Base-by-base conservation (phyloP, 176 grass and related monocot species). In the Canna indica region DNA sequence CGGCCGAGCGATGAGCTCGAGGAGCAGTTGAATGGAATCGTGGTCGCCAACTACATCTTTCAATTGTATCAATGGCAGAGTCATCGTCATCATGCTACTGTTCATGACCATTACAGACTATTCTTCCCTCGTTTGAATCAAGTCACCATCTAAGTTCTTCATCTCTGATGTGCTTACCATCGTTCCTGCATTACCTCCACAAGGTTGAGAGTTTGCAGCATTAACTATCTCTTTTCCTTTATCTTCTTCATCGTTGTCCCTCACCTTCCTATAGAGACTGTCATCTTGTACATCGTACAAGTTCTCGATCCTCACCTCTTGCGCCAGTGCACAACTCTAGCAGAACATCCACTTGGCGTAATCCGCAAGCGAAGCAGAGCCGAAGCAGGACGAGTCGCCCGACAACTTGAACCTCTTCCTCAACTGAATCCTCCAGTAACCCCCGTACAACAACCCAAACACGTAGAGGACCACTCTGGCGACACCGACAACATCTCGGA, bases 361-460 rank as follows among this genome's bases (percentile, higher is more conserved):
- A 32, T 73, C 71, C 0, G 52, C 27, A 0, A 27, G 30, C 10
- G 70, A 14, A n/a, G 70, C 30, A 20, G 47, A 54, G 10, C 70
- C 47, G 20, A 27, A 38, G 32, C 70, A 72, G 20, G 12, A 29
- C 31, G 53, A 0, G 24, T 60, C 53, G 14, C 71, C 53, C 22
- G 33, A 34, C 28, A 73, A 53, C 13, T 29, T 9, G 36, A 60
- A 44, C 14, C 54, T 59, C 41, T 41, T 44, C 71, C 71, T 59
- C 71, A 73, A 59, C 36, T 44, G 53, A 58, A 59, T 41, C 53
- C 71, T 73, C 71, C 71, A 73, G 29, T 26, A 73, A 1, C 71
- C 71, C 12, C 71, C 71, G 34, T 73, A 73, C 4, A 73, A n/a
- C 35, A 73, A 41, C 34, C 71, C 71, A 8, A 58, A 73, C 34